Percentiles rank a stretch among this genome's conserved stretches.
Evolutionary conservation across 2,329 filamentous ascomycete species (phyloP).

Genomic region (Ophiocordyceps robertsii): DNA sequence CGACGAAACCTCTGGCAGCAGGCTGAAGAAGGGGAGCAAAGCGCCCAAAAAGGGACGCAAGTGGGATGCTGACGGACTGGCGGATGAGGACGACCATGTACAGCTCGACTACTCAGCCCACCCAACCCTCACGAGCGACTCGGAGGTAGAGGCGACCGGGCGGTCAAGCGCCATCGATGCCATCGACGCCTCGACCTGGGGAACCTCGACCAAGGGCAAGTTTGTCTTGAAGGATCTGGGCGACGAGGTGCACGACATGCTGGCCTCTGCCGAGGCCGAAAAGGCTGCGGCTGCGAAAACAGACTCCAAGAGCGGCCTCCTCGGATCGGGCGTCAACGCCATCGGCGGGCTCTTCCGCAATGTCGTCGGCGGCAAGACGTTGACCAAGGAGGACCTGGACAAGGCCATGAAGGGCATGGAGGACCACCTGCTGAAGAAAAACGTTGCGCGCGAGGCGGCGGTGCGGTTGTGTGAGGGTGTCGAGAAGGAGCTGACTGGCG

Average conservation of each 20-base stretch:
- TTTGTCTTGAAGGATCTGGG: constrained; percentile 90
- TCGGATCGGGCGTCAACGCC: constrained; percentile 68
- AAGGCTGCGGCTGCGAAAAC: constrained; percentile 33
- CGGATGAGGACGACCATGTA: constrained; percentile 62
- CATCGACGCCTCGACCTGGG: constrained; percentile 72
- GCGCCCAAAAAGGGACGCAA: constrained; percentile 80
- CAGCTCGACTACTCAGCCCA: constrained; percentile 81
- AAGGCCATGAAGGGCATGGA: constrained; percentile 95
- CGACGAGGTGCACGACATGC: constrained; percentile 82
- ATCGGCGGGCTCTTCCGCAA: constrained; percentile 87
- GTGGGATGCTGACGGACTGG: constrained; percentile 83
- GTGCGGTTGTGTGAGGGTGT: constrained; percentile 84
- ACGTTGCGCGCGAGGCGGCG: constrained; percentile 88
- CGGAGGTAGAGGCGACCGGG: constrained; percentile 33
- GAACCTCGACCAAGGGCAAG: constrained; percentile 74
- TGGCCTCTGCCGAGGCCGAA: constrained; percentile 64
- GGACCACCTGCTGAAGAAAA: constrained; percentile 87
- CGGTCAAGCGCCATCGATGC: constrained; percentile 53
- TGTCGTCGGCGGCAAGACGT: constrained; percentile 83
- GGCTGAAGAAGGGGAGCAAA: constrained; percentile 38
- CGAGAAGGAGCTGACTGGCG: constrained; percentile 75
- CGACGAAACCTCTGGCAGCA: constrained; percentile 55
- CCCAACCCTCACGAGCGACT: constrained; percentile 37
- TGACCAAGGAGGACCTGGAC: constrained; percentile 78
- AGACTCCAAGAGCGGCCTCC: constrained; percentile 45